phyloP scores from a whole-genome alignment of 768 basidiomycete genomes.

The Russula vinacea region DNA sequence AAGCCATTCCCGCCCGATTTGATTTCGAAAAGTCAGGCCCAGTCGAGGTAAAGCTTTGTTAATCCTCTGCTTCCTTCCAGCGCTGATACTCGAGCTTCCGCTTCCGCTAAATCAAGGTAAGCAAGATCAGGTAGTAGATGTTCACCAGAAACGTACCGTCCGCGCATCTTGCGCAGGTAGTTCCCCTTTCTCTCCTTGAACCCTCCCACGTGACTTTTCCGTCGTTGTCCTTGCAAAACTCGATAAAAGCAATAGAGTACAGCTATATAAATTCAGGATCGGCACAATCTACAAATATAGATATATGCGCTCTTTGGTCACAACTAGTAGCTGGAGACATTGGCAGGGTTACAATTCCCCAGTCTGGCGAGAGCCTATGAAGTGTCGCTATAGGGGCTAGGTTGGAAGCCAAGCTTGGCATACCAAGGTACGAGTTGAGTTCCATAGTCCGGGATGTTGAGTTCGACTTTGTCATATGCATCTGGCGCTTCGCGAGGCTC shows the following conservation, averaged over 20 bases:
- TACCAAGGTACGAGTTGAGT: constrained; percentile 87
- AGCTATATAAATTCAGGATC: constrained; percentile 39
- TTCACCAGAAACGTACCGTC: constrained; percentile 50
- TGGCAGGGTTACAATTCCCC: constrained; percentile 71
- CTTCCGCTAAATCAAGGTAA: constrained; percentile 43
- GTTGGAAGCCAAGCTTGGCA: constrained; percentile 76
- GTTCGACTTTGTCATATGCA: constrained; percentile 62
- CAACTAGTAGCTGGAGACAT: constrained; percentile 70
- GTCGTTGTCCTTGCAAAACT: constrained; percentile 51
- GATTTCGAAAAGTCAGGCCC: constrained; percentile 61
- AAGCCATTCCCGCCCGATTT: constrained; percentile 45
- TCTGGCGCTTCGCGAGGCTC: constrained; percentile 83
- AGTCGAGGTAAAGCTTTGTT: constrained; percentile 52
- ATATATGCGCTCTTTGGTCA: constrained; percentile 53
- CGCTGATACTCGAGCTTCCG: constrained; percentile 58
- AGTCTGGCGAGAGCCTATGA: constrained; percentile 74
- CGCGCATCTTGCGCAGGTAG: constrained; percentile 55
- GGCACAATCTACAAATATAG: constrained; percentile 5
- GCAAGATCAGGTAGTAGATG: background rate
- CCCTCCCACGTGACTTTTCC: constrained; percentile 53
- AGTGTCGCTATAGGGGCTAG: constrained; percentile 67
- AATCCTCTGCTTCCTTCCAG: constrained; percentile 55
- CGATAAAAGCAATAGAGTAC: constrained; percentile 75
- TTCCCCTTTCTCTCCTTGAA: constrained; percentile 71
- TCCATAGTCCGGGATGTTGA: constrained; percentile 79